Conservation (phyloP, 2,329 filamentous ascomycete species). For the Zasmidium cellare region DNA sequence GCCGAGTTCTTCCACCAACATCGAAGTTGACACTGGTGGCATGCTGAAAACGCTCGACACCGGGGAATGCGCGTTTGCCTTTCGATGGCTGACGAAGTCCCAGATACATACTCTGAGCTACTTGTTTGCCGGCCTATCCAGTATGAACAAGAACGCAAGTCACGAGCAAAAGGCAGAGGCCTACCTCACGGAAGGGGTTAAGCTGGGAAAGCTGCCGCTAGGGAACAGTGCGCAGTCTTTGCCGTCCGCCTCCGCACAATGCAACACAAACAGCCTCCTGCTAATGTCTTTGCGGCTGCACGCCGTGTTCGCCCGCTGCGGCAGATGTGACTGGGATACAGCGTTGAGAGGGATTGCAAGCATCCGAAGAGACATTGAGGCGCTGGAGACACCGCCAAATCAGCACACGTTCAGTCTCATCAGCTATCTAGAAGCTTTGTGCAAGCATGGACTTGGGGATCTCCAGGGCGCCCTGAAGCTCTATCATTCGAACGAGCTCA, state of each 20-base stretch:
- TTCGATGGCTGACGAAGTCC: constrained; percentile 61
- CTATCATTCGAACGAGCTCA: constrained; percentile 59
- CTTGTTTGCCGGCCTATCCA: constrained; percentile 57
- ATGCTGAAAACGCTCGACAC: constrained; percentile 38
- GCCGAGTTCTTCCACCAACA: constrained; percentile 30
- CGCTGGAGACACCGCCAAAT: constrained; percentile 12
- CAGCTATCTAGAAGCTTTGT: constrained; percentile 70
- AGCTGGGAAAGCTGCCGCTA: constrained; percentile 34
- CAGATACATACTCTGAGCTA: constrained; percentile 63
- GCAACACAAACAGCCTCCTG: constrained; percentile 65
- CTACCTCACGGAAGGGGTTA: constrained; percentile 60
- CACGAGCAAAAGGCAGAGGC: constrained; percentile 56
- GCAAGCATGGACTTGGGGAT: constrained; percentile 74
- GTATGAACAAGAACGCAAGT: constrained; percentile 54
- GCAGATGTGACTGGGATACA: constrained; percentile 67
- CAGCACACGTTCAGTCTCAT: constrained; percentile 42
- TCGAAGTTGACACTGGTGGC: constrained; percentile 45
- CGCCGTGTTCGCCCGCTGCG: constrained; percentile 68
- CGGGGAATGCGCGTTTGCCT: constrained; percentile 41
- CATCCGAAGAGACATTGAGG: constrained; percentile 43
- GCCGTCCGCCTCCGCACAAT: constrained; percentile 41
- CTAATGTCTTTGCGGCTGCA: constrained; percentile 71
- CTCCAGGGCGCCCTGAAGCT: constrained; percentile 66
- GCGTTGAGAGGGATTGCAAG: constrained; percentile 60
- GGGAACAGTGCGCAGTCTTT: constrained; percentile 23